phyloP scores from a whole-genome alignment of 805 yeast genomes.

The Zygotorulaspora danielsina region DNA sequence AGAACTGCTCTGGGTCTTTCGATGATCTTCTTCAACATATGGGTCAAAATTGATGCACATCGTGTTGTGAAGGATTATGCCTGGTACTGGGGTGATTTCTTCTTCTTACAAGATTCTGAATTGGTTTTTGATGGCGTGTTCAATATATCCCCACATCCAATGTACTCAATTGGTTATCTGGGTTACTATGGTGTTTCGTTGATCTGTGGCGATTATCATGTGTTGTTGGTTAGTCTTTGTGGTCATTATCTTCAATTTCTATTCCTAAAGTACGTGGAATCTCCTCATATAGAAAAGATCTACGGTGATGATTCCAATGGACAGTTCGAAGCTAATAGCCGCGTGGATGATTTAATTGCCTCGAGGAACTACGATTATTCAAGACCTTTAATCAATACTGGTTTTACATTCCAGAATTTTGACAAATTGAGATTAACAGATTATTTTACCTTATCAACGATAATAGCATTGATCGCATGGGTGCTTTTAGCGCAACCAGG shows the following conservation, averaged over 20 bases:
- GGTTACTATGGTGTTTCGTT: conserved; percentile 84
- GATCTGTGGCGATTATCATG: conserved; percentile 67
- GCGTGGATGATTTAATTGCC: conserved; percentile 36
- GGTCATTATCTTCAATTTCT: conserved; percentile 78
- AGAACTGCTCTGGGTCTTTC: conserved; percentile 56
- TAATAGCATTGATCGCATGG: conserved; percentile 40
- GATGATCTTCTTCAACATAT: conserved; percentile 66
- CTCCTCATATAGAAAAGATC: conserved; percentile 81
- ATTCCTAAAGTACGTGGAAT: conserved; percentile 70
- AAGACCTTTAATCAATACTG: conserved; percentile 52
- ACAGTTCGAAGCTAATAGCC: conserved; percentile 33
- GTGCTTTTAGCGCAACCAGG: conserved; percentile 31
- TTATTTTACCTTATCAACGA: conserved; percentile 44
- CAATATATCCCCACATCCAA: conserved; percentile 87
- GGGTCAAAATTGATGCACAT: conserved; percentile 87
- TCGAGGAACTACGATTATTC: conserved; percentile 42
- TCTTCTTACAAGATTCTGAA: conserved; percentile 66
- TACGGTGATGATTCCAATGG: conserved; percentile 47
- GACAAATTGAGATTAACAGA: conserved; percentile 63
- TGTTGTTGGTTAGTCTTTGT: conserved; percentile 60
- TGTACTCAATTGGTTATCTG: conserved; percentile 85
- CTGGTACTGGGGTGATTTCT: conserved; percentile 95
- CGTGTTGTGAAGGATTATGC: conserved; percentile 85
- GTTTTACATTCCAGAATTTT: conserved; percentile 49
- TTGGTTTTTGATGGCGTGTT: conserved; percentile 84